Percentiles rank a stretch among this genome's conserved stretches.
Evolutionary conservation across 306 rosid genomes (phyloP).

Genomic region (Cicer pinnatifidum): DNA sequence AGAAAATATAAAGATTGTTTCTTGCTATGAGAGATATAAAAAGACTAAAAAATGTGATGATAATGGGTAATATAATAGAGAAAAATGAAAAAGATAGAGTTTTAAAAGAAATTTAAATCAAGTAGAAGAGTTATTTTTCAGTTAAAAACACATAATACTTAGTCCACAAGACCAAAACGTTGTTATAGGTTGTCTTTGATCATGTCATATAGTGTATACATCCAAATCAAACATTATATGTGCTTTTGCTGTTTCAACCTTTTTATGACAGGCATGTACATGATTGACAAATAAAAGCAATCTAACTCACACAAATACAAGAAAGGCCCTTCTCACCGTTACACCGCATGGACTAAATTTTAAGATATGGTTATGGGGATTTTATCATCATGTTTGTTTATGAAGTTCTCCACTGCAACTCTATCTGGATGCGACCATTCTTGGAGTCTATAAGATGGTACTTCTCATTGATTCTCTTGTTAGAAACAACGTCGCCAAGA

Average conservation of each 20-base stretch:
- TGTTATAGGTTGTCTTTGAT: not conserved
- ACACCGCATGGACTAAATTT: constrained; percentile 31
- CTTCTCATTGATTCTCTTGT: constrained; percentile 85
- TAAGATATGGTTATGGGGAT: constrained; percentile 5
- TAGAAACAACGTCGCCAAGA: constrained; percentile 74
- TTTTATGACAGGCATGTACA: constrained; percentile 49
- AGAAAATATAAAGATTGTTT: too few relatives aligned
- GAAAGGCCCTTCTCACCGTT: constrained; percentile 21
- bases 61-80: not conserved
- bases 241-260: constrained; percentile 40
- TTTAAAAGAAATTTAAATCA: not conserved
- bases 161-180: not conserved
- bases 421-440: constrained; percentile 88
- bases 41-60: not conserved
- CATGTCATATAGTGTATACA: constrained; percentile 3
- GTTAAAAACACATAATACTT: not conserved
- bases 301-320: constrained; percentile 36
- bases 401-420: constrained; percentile 87
- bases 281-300: constrained; percentile 42
- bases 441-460: constrained; percentile 89
- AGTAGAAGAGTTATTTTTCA: not conserved
- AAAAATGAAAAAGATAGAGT: not conserved
- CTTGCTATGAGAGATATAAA: too few relatives aligned
- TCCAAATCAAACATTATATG: constrained; percentile 30
- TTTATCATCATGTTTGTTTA: constrained; percentile 13